Evolutionary conservation across 768 basidiomycete genomes (phyloP).

Genomic region (Kwoniella bestiolae): DNA sequence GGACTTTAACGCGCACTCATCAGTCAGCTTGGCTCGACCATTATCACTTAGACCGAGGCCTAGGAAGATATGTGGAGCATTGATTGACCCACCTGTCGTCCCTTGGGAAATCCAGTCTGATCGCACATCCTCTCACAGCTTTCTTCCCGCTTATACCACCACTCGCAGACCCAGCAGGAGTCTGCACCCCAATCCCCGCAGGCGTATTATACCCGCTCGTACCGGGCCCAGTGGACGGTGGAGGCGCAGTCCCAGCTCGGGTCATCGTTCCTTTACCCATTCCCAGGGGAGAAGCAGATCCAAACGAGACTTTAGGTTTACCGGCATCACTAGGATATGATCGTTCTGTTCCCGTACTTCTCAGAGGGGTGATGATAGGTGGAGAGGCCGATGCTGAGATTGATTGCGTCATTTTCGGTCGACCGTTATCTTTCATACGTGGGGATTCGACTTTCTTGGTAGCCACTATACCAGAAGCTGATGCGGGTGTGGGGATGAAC

Average conservation of each 20-base stretch:
- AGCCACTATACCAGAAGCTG: background rate
- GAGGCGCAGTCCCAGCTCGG: constrained; percentile 12
- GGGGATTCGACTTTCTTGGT: constrained; percentile 10
- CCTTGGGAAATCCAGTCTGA: constrained; percentile 29
- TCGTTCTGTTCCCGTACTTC: constrained; percentile 14
- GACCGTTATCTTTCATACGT: constrained; percentile 7
- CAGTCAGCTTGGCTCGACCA: constrained; percentile 1
- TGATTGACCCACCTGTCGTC: constrained; percentile 29
- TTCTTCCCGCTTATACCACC: constrained; percentile 14
- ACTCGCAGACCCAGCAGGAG: constrained; percentile 4
- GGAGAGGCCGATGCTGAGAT: constrained; percentile 18
- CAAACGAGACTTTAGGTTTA: constrained; percentile 22
- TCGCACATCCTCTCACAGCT: constrained; percentile 23
- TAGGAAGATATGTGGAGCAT: background rate
- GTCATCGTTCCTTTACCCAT: constrained; percentile 6
- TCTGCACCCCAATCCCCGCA: constrained; percentile 6
- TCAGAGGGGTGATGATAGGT: constrained; percentile 19
- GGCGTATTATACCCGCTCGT: constrained; percentile 20
- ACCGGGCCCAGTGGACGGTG: background rate
- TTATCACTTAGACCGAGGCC: background rate
- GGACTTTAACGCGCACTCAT: constrained; percentile 19
- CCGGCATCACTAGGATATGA: constrained; percentile 11
- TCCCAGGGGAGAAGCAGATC: constrained; percentile 14
- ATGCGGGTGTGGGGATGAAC: constrained; percentile 8
- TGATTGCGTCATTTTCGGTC: background rate